phyloP scores from a whole-genome alignment of 805 yeast genomes.

The Sugiyamaella smithiae region DNA sequence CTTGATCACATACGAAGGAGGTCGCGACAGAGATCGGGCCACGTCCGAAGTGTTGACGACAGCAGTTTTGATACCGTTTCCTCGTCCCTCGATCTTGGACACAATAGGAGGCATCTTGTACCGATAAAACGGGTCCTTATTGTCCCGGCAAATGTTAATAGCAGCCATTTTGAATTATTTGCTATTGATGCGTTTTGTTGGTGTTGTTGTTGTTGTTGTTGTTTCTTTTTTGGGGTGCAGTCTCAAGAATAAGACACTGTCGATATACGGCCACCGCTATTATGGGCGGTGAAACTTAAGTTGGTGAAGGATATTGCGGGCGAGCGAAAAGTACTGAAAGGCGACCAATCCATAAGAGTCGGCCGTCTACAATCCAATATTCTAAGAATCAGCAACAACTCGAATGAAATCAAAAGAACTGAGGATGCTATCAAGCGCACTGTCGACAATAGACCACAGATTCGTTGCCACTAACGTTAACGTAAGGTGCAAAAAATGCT shows the following conservation, averaged over 20 bases:
- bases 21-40: slow-evolving; percentile 91
- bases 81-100: slow-evolving; percentile 97
- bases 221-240: neutral
- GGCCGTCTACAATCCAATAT: slow-evolving; percentile 2
- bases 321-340: slow-evolving; percentile 9
- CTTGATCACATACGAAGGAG: slow-evolving; percentile 87
- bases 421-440: neutral
- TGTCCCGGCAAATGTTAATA: slow-evolving; percentile 93
- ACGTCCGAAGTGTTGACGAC: slow-evolving; percentile 88
- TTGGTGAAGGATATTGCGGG: neutral
- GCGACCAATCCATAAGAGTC: slow-evolving; percentile 24
- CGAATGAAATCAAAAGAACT: neutral
- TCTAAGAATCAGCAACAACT: neutral
- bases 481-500: neutral
- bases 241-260: slow-evolving; percentile 1
- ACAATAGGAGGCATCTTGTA: slow-evolving; percentile 98
- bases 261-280: slow-evolving; percentile 4
- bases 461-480: neutral
- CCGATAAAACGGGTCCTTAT: slow-evolving; percentile 97
- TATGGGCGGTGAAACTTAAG: slow-evolving; percentile 2
- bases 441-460: no score
- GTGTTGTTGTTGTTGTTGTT: slow-evolving; percentile 6
- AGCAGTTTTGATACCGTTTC: slow-evolving; percentile 98
- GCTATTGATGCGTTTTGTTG: neutral
- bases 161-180: slow-evolving; percentile 77